These are phyloP conservation scores for Nothophytophthora sp. DNA, from an alignment of 352 stramenopile genomes.

Conservation along the genomic window DNA sequence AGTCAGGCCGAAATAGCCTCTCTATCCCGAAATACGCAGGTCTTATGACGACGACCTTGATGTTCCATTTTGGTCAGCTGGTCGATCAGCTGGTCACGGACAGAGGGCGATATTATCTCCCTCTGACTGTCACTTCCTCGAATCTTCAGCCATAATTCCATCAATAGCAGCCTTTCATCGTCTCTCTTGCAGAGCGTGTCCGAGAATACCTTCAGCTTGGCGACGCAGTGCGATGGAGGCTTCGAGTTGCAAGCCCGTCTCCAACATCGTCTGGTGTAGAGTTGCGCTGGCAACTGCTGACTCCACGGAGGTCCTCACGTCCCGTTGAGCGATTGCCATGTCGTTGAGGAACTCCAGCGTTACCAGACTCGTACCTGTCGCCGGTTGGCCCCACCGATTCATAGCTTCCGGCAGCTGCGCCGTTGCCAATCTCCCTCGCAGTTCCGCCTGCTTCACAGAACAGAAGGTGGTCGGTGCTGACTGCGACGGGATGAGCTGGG, in stretches of 20 bases:
- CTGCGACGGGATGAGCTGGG: not conserved
- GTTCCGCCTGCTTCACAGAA: constrained; percentile 21
- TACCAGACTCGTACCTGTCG: constrained; percentile 5
- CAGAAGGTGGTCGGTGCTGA: constrained; percentile 24
- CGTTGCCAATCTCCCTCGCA: constrained; percentile 30
- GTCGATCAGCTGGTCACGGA: too few species aligned
- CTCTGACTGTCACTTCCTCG: too few species aligned
- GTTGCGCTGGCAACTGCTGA: not conserved
- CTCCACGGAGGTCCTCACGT: not conserved
- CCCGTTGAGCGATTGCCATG: constrained; percentile 8
- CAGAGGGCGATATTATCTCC: too few species aligned
- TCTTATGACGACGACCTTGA: too few species aligned
- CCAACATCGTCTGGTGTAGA: constrained; percentile 8
- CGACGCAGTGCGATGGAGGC: constrained; percentile 15
- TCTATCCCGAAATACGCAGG: too few species aligned
- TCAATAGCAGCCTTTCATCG: too few species aligned
- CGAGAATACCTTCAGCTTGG: constrained; percentile 13
- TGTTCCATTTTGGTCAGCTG: too few species aligned
- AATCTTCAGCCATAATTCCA: too few species aligned
- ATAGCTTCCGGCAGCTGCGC: constrained; percentile 4
- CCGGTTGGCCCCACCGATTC: constrained; percentile 3
- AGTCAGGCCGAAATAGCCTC: too few species aligned
- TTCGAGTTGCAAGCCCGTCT: constrained; percentile 17
- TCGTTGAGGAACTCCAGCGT: constrained; percentile 15
- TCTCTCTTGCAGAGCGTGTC: not conserved